These are phyloP conservation scores for Phytophthora sp. DNA, from an alignment of 352 stramenopile species.

Conservation along the genomic window DNA sequence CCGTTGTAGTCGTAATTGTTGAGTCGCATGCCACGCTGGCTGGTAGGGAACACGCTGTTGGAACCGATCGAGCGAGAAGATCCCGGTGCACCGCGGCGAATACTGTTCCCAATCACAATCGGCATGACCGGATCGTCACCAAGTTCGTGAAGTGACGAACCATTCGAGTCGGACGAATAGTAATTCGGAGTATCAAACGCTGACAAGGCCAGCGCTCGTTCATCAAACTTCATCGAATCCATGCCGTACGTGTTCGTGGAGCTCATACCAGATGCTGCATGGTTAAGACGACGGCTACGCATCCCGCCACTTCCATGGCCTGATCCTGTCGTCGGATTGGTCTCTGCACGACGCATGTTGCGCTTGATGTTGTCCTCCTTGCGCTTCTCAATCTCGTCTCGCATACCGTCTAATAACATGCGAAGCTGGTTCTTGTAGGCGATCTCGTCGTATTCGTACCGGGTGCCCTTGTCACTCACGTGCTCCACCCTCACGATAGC, in stretches of 20 bases:
- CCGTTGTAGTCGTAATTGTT: slow-evolving; percentile 46
- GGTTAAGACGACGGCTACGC: slow-evolving; percentile 31
- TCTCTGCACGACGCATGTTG: slow-evolving; percentile 55
- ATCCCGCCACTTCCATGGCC: slow-evolving; percentile 16
- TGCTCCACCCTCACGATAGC: slow-evolving; percentile 64
- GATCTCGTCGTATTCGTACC: slow-evolving; percentile 74
- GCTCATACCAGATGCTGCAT: slow-evolving; percentile 35
- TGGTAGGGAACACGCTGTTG: slow-evolving; percentile 33
- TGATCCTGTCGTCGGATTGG: slow-evolving; percentile 34
- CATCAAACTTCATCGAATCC: slow-evolving; percentile 58
- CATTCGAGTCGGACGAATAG: slow-evolving; percentile 37
- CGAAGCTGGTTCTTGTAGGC: slow-evolving; percentile 74
- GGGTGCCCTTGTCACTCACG: slow-evolving; percentile 46
- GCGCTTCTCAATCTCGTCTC: slow-evolving; percentile 85
- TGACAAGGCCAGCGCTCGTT: slow-evolving; percentile 38
- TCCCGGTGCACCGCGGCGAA: slow-evolving; percentile 23
- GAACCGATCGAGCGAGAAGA: slow-evolving; percentile 41
- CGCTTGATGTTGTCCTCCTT: slow-evolving; percentile 68
- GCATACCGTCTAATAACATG: slow-evolving; percentile 75
- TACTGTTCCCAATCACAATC: slow-evolving; percentile 34
- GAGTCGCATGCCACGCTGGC: slow-evolving; percentile 32
- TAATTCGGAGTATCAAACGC: slow-evolving; percentile 42
- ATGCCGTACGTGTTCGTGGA: slow-evolving; percentile 38
- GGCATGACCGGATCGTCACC: slow-evolving; percentile 28
- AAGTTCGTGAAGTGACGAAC: slow-evolving; percentile 39